Evolutionary conservation across 805 yeast species (phyloP), one percentile per base, ranked within the genome.

Genomic region (Candida endomychidarum): DNA sequence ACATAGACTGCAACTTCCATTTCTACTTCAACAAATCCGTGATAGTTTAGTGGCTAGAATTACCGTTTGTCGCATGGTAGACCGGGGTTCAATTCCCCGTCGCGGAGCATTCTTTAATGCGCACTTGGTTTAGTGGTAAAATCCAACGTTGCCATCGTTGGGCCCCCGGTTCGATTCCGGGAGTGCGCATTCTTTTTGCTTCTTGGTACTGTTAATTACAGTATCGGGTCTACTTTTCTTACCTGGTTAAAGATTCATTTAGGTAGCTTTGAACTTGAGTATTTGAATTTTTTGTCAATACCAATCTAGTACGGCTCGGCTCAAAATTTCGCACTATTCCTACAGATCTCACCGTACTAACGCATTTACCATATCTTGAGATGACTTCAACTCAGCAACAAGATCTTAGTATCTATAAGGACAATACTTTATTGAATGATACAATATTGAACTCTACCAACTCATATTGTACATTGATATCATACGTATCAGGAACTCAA

Each of bases 391-490:
- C 38, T 26, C 86, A 79, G 46, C 75, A 67, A 43, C 90, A 83
- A 56, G 88, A 81, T 47, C 61, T 83, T 8, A 56, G 61, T 2
- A 50, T 83, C 7, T 81, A 71, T 56, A 61, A 60, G 17, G 82
- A 81, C 48, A 72, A 72, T 40, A 58, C 77, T 2, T 65, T 81
- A 2, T 46, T 72, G 10, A 55, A 70, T 1, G 60, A 58, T 17
- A 47, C 42, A 5, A 40, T 41, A 31, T 50, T 46, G 40, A 42
- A n/a, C 23, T 44, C 48, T 53, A 50, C 37, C 8, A 3, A 27
- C 6, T 43, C 57, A 11, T 42, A 37, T 25, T 18, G 34, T 2
- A 54, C 64, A 3, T 41, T 63, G 3, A 53, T 69, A 6, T 51
- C 70, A 1, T 62, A 67, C 39, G 49, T 50, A 3, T 67, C 60